Conservation (phyloP, 78 protist species). For the Anaeramoeba ignava region DNA sequence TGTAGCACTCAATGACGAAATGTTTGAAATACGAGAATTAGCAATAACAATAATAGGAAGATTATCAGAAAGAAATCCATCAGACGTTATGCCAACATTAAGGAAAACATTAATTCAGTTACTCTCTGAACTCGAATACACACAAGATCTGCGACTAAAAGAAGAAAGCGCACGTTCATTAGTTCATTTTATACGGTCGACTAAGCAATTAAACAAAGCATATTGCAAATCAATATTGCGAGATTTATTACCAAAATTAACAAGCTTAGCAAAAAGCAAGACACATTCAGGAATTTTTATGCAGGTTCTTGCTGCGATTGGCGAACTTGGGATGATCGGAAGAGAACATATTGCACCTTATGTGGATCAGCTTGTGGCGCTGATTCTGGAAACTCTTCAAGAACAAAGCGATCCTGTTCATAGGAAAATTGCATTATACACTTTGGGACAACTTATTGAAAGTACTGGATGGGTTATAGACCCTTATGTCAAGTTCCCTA, state of each 20-base stretch:
- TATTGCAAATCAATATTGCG: background rate
- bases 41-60: constrained; percentile 68
- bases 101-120: constrained; percentile 76
- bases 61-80: constrained; percentile 77
- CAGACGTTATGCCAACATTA: constrained; percentile 76
- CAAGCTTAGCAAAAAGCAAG: background rate
- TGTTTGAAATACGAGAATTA: constrained; percentile 55
- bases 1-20: constrained; percentile 55
- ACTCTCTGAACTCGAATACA: constrained; percentile 59
- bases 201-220: background rate
- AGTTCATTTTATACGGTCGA: background rate
- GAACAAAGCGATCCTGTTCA: background rate
- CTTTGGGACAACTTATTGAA: background rate
- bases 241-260: background rate
- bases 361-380: background rate
- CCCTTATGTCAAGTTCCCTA: background rate
- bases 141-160: background rate
- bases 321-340: background rate
- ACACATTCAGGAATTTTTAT: background rate
- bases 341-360: background rate
- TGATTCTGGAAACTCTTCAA: background rate
- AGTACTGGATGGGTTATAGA: background rate
- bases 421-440: background rate
- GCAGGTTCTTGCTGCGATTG: background rate
- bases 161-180: background rate